phyloP scores from a whole-genome alignment of 164 flowering plant species.

The Macadamia tetraphylla region DNA sequence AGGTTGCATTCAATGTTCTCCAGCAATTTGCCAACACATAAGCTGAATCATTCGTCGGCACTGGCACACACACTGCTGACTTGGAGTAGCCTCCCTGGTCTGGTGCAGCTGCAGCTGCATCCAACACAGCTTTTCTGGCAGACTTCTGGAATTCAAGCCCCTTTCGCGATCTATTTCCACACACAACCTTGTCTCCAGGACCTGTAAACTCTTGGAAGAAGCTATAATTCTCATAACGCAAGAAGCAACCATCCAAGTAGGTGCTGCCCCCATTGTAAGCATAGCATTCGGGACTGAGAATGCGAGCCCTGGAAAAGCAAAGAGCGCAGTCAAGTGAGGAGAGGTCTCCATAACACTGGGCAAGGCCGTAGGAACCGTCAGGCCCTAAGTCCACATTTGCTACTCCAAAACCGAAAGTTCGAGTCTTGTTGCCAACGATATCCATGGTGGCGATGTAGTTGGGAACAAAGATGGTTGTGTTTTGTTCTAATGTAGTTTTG shows the following conservation, averaged over 20 bases:
- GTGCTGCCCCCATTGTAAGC: slow-evolving; percentile 55
- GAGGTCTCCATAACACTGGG: slow-evolving; percentile 91
- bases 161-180: slow-evolving; percentile 50
- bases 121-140: slow-evolving; percentile 43
- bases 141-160: slow-evolving; percentile 30
- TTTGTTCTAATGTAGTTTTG: slow-evolving; percentile 41
- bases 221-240: slow-evolving; percentile 62
- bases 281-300: slow-evolving; percentile 64
- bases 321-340: slow-evolving; percentile 56
- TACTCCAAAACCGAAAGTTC: slow-evolving; percentile 44
- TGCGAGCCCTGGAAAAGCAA: slow-evolving; percentile 71
- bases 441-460: slow-evolving; percentile 72
- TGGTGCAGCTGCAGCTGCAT: slow-evolving; percentile 43
- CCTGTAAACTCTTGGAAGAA: slow-evolving; percentile 59
- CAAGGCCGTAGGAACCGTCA: slow-evolving; percentile 55
- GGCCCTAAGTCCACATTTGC: slow-evolving; percentile 51
- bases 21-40: slow-evolving; percentile 80
- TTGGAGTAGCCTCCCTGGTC: slow-evolving; percentile 41
- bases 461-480: slow-evolving; percentile 44
- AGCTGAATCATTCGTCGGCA: slow-evolving; percentile 45
- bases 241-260: slow-evolving; percentile 77
- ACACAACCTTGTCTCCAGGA: slow-evolving; percentile 40
- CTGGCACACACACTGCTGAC: slow-evolving; percentile 27
- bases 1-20: slow-evolving; percentile 47
- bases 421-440: slow-evolving; percentile 57